Evolutionary conservation across 129 eudicot species (phyloP).

Genomic region (Saposhnikovia divaricata): DNA sequence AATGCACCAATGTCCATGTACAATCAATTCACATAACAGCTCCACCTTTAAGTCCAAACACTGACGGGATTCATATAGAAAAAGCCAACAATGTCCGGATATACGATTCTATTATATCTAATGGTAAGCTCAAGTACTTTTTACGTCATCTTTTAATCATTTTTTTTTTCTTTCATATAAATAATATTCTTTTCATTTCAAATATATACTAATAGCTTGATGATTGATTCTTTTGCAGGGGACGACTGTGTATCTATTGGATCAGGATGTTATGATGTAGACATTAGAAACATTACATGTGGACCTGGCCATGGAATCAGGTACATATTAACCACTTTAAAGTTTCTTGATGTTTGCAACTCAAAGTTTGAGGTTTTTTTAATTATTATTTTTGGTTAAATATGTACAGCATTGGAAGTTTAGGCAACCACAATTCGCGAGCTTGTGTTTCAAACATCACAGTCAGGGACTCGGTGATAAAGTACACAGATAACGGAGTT

Average conservation of each 20-base stretch:
- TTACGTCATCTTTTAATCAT: not conserved
- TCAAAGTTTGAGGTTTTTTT: not conserved
- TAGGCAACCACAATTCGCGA: slow-evolving; percentile 42
- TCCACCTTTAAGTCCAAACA: slow-evolving; percentile 61
- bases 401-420: slow-evolving; percentile 49
- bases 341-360: not conserved
- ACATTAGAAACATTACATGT: slow-evolving; percentile 61
- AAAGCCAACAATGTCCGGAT: slow-evolving; percentile 52
- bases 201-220: not conserved
- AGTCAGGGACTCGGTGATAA: slow-evolving; percentile 38
- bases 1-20: slow-evolving; percentile 39
- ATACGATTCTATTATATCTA: slow-evolving; percentile 52
- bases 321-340: slow-evolving; percentile 16
- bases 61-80: slow-evolving; percentile 75
- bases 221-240: slow-evolving; percentile 29
- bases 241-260: slow-evolving; percentile 80
- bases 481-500: slow-evolving; percentile 45
- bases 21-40: slow-evolving; percentile 50
- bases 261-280: slow-evolving; percentile 60
- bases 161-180: too few relatives aligned
- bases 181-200: not conserved
- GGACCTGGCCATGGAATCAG: slow-evolving; percentile 87
- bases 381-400: not conserved
- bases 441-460: slow-evolving; percentile 61
- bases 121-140: slow-evolving; percentile 27